Conservation (phyloP, 192 early-diverging fungal species). For the Coemansia sp. region DNA sequence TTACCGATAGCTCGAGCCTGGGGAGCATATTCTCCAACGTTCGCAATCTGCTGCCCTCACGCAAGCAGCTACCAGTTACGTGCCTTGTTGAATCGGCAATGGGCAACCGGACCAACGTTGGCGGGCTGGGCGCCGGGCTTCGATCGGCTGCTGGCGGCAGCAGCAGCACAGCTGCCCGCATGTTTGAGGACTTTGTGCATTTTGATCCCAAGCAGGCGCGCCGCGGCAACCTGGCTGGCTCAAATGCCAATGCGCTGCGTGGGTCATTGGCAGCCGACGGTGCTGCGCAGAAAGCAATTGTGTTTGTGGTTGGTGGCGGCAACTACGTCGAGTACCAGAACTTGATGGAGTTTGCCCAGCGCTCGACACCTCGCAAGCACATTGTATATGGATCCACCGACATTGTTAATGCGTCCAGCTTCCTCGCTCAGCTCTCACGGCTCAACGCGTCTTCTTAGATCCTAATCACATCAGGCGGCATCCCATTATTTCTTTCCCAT, state of each 20-base stretch:
- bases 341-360: conserved; percentile 83
- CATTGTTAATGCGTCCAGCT: conserved; percentile 74
- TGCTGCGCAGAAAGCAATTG: conserved; percentile 84
- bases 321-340: conserved; percentile 99
- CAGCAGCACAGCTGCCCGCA: conserved; percentile 16
- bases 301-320: conserved; percentile 97
- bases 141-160: conserved; percentile 8
- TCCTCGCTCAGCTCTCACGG: conserved; percentile 74
- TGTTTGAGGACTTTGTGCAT: conserved; percentile 80
- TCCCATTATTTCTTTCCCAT: not conserved
- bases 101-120: conserved; percentile 57
- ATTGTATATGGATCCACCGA: conserved; percentile 96
- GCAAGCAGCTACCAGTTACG: conserved; percentile 86
- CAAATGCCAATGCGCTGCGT: conserved; percentile 37
- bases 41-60: conserved; percentile 89
- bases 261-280: conserved; percentile 45
- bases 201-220: conserved; percentile 83
- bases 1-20: conserved; percentile 69
- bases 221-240: conserved; percentile 56
- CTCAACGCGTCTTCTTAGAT: conserved; percentile 48
- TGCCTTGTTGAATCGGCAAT: conserved; percentile 84
- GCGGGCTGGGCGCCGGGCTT: conserved; percentile 13
- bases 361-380: conserved; percentile 65
- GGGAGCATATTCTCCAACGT: conserved; percentile 83
- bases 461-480: not conserved